phyloP scores from a whole-genome alignment of 2,329 filamentous ascomycete species.

The Coniochaeta sp. region DNA sequence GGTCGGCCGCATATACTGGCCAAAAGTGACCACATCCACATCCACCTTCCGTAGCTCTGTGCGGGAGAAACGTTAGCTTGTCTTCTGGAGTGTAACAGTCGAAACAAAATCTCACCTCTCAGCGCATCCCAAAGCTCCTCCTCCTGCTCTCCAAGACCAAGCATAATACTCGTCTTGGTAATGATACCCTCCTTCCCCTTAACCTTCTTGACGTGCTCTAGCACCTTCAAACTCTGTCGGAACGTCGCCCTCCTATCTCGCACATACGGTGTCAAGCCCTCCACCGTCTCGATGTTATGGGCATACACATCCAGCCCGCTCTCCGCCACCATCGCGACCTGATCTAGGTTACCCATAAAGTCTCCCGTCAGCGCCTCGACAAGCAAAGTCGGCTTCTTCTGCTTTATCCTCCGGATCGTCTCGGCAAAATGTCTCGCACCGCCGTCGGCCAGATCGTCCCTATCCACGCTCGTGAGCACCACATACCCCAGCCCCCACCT shows the following conservation, averaged over 20 bases:
- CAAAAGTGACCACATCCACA: constrained; percentile 95
- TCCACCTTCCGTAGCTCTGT: constrained; percentile 68
- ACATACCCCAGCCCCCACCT: constrained; percentile 96
- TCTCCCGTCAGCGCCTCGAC: constrained; percentile 86
- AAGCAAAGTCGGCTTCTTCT: constrained; percentile 66
- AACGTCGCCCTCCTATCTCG: constrained; percentile 87
- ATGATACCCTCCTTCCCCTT: constrained; percentile 64
- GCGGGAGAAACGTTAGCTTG: neutral
- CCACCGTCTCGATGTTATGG: constrained; percentile 94
- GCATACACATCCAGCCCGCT: constrained; percentile 94
- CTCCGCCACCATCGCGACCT: constrained; percentile 75
- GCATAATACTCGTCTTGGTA: constrained; percentile 98
- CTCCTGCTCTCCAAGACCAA: constrained; percentile 89
- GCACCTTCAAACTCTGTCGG: constrained; percentile 71
- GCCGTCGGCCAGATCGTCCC: constrained; percentile 84
- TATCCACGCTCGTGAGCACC: constrained; percentile 86
- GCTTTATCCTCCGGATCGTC: constrained; percentile 90
- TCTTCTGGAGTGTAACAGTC: neutral
- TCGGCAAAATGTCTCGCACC: constrained; percentile 87
- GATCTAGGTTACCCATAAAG: constrained; percentile 75
- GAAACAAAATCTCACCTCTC: constrained; percentile 38
- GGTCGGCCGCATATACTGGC: constrained; percentile 99
- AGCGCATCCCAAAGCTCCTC: constrained; percentile 75
- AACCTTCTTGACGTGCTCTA: constrained; percentile 74
- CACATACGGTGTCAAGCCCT: constrained; percentile 82